Percentiles rank a stretch among this genome's conserved stretches.
Evolutionary conservation across 768 basidiomycete genomes (phyloP).

Genomic region (Amylocystis lapponica): DNA sequence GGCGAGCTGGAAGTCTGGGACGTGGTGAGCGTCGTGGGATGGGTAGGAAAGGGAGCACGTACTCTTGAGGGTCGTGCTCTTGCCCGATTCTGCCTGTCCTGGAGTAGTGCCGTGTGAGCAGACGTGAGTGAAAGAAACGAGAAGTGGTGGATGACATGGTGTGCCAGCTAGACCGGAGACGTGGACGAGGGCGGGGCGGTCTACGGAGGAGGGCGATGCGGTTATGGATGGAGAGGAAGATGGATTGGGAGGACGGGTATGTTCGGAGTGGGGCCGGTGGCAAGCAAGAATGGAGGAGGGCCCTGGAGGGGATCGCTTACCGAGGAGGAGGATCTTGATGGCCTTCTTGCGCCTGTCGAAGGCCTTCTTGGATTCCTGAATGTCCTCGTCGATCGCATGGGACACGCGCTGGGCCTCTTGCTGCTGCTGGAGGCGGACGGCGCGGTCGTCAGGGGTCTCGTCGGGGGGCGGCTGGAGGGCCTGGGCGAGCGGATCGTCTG

Average conservation of each 20-base stretch:
- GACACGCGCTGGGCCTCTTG: conserved; percentile 41
- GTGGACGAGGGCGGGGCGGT: too few relatives aligned
- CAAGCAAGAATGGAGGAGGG: not conserved
- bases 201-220: too few relatives aligned
- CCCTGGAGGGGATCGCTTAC: conserved; percentile 28
- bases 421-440: conserved; percentile 26
- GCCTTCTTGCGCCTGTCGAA: conserved; percentile 46
- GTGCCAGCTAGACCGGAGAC: too few relatives aligned
- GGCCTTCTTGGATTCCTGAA: conserved; percentile 39
- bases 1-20: conserved; percentile 59
- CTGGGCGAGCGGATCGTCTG: conserved; percentile 29
- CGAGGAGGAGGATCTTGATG: conserved; percentile 51
- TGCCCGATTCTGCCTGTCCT: conserved; percentile 62
- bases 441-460: conserved; percentile 33
- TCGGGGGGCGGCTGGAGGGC: conserved; percentile 28
- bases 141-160: too few relatives aligned
- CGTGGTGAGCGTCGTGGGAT: not conserved
- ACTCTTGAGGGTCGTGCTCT: conserved; percentile 35
- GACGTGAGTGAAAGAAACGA: too few relatives aligned
- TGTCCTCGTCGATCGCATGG: conserved; percentile 42
- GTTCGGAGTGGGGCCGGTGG: not conserved
- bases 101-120: too few relatives aligned
- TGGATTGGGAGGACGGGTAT: not conserved
- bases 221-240: too few relatives aligned
- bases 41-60: conserved; percentile 2